Percentiles rank a stretch among this genome's conserved stretches.
Evolutionary conservation across 805 yeast genomes (phyloP).

Genomic region (Schwanniomyces yamadae): DNA sequence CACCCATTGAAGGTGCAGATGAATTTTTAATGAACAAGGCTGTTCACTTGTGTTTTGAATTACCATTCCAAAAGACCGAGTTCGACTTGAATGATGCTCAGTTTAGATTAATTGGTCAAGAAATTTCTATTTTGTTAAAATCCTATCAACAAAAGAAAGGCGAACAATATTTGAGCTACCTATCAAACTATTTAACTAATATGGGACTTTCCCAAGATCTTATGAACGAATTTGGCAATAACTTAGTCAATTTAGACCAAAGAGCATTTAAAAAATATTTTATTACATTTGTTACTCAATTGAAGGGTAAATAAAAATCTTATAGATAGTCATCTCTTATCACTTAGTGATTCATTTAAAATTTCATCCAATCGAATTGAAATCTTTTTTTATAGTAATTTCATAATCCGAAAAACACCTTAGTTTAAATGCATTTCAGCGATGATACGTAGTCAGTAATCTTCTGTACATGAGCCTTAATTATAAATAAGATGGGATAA

Average conservation of each 20-base stretch:
- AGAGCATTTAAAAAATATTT: constrained; percentile 74
- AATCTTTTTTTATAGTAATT: background rate
- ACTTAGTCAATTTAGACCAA: constrained; percentile 53
- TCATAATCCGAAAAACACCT: too few relatives aligned
- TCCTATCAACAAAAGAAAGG: constrained; percentile 48
- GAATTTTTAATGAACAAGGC: constrained; percentile 66
- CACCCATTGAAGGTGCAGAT: constrained; percentile 66
- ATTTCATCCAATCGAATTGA: background rate
- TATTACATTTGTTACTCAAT: constrained; percentile 39
- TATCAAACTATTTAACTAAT: constrained; percentile 55
- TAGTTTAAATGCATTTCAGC: too few relatives aligned
- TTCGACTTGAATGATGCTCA: constrained; percentile 79
- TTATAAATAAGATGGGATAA: too few relatives aligned
- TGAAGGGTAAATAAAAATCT: constrained; percentile 23
- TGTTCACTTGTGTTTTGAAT: constrained; percentile 68
- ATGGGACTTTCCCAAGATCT: constrained; percentile 58
- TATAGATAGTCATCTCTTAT: constrained; percentile 1
- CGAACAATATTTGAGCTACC: constrained; percentile 44
- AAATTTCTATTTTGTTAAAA: constrained; percentile 67
- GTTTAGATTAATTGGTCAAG: constrained; percentile 69
- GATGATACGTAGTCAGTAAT: too few relatives aligned
- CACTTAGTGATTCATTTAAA: constrained; percentile 4
- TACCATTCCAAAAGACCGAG: constrained; percentile 69
- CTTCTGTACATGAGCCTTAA: too few relatives aligned
- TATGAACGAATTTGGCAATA: constrained; percentile 59